A percentile compares a stretch with the other conserved stretches of the same genome.
Conservation (phyloP, 2,329 filamentous ascomycete species). For the Diaporthe sp. region DNA sequence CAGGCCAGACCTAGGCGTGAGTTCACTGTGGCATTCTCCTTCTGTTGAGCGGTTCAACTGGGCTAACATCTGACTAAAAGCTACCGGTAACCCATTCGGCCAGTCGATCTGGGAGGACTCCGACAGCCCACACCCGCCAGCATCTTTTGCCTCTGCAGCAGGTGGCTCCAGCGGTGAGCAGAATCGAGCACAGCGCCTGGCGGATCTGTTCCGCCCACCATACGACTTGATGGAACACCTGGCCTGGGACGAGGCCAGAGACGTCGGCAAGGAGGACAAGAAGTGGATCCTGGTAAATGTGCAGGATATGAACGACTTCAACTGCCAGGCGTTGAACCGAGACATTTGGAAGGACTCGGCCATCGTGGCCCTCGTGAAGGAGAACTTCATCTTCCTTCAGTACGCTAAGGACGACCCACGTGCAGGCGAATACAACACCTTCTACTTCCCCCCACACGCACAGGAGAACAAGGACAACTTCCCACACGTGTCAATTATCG, state of each 20-base stretch:
- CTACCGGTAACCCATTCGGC: constrained; percentile 54
- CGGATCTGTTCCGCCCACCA: constrained; percentile 92
- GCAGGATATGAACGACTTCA: constrained; percentile 92
- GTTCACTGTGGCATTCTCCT: constrained; percentile 34
- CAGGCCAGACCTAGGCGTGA: constrained; percentile 52
- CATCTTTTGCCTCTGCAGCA: constrained; percentile 36
- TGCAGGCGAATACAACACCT: constrained; percentile 86
- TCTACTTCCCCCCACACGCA: constrained; percentile 82
- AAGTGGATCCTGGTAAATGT: constrained; percentile 98
- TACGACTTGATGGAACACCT: constrained; percentile 88
- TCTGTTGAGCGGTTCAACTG: neutral
- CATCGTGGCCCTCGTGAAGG: constrained; percentile 83
- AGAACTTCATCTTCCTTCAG: constrained; percentile 97
- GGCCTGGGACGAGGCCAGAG: constrained; percentile 86
- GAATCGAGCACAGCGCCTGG: constrained; percentile 84
- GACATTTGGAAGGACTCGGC: constrained; percentile 94
- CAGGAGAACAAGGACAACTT: constrained; percentile 91
- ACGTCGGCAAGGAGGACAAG: constrained; percentile 86
- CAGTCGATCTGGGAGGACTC: constrained; percentile 57
- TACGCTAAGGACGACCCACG: constrained; percentile 88
- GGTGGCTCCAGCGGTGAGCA: constrained; percentile 53
- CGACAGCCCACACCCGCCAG: neutral
- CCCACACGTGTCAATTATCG: constrained; percentile 95
- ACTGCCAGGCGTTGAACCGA: constrained; percentile 93
- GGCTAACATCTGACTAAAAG: constrained; percentile 35